These are phyloP conservation scores for Blastosporella zonata DNA, from an alignment of 1,284 basidiomycete genomes.

Conservation along the genomic window DNA sequence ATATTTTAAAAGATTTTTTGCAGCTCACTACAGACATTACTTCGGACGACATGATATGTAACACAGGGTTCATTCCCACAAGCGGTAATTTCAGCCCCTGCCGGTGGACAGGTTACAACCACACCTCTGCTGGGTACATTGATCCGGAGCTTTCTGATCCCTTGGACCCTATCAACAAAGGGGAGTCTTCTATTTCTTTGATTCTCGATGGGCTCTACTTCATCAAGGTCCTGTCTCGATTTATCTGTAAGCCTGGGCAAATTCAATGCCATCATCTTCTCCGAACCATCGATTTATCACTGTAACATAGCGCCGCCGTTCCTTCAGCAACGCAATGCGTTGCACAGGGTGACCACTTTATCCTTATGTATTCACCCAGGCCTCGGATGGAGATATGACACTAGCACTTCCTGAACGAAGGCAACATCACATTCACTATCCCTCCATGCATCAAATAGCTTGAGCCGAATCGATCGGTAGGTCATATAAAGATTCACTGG, in stretches of 20 bases:
- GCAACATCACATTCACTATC: slow-evolving; percentile 40
- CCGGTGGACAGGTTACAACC: slow-evolving; percentile 39
- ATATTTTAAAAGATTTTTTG: too few species aligned
- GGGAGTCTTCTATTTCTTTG: background rate
- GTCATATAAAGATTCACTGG: background rate
- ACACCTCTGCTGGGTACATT: slow-evolving; percentile 32
- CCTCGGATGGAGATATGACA: slow-evolving; percentile 30
- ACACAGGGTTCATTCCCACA: slow-evolving; percentile 34
- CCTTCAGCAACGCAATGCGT: slow-evolving; percentile 38
- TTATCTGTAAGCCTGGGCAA: slow-evolving; percentile 41
- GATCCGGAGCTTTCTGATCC: slow-evolving; percentile 43
- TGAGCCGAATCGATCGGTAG: slow-evolving; percentile 32
- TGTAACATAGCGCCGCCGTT: slow-evolving; percentile 34
- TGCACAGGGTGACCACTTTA: slow-evolving; percentile 31
- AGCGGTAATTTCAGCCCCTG: slow-evolving; percentile 40
- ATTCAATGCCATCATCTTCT: too few species aligned
- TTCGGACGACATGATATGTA: slow-evolving; percentile 29
- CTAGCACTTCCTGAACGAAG: slow-evolving; percentile 34
- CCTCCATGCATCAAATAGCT: slow-evolving; percentile 36
- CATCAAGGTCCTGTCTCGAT: slow-evolving; percentile 35
- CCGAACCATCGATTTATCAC: background rate
- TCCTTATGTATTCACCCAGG: slow-evolving; percentile 13
- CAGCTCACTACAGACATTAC: slow-evolving; percentile 30
- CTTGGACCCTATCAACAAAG: slow-evolving; percentile 44
- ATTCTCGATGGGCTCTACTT: background rate